Percentiles rank a stretch among this genome's conserved stretches.
Evolutionary conservation across 495 filamentous ascomycete species (phyloP).

Genomic region (Bacidia rubella): DNA sequence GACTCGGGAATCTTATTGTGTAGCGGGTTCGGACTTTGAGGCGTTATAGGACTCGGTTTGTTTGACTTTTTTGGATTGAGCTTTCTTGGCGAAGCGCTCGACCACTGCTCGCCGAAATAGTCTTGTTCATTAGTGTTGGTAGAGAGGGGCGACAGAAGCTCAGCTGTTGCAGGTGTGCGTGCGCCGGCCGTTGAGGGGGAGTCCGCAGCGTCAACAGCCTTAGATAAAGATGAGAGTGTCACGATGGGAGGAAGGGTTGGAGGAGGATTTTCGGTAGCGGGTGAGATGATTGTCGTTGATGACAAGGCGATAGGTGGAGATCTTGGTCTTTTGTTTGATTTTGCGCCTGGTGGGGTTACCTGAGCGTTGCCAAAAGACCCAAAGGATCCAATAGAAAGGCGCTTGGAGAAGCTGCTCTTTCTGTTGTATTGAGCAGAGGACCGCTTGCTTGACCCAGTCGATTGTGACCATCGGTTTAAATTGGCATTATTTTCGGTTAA

Average conservation of each 20-base stretch:
- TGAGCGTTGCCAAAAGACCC: constrained; percentile 21
- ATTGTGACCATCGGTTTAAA: constrained; percentile 73
- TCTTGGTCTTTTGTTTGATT: constrained; percentile 8
- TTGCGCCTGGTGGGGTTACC: constrained; percentile 12
- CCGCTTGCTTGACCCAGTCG: constrained; percentile 51
- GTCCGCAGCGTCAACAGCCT: constrained; percentile 24
- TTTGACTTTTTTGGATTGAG: constrained; percentile 3
- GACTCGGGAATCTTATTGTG: constrained; percentile 11
- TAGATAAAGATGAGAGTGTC: constrained; percentile 27
- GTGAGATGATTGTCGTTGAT: constrained; percentile 7
- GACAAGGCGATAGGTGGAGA: constrained; percentile 11
- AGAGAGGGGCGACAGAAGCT: constrained; percentile 11
- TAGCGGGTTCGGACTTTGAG: constrained; percentile 5
- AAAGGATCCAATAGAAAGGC: constrained; percentile 31
- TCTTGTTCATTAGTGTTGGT: constrained; percentile 18
- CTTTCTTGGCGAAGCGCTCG: constrained; percentile 14
- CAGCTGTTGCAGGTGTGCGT: constrained; percentile 22
- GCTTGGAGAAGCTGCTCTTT: constrained; percentile 40
- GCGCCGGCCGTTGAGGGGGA: constrained; percentile 26
- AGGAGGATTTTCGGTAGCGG: constrained; percentile 15
- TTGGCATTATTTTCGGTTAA: constrained; percentile 54
- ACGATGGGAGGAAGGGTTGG: constrained; percentile 28
- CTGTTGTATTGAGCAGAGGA: constrained; percentile 36
- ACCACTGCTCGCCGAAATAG: constrained; percentile 25
- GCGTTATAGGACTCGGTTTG: constrained; percentile 5